Conservation (phyloP, 2,329 filamentous ascomycete genomes). For the Cladosporium sp. region DNA sequence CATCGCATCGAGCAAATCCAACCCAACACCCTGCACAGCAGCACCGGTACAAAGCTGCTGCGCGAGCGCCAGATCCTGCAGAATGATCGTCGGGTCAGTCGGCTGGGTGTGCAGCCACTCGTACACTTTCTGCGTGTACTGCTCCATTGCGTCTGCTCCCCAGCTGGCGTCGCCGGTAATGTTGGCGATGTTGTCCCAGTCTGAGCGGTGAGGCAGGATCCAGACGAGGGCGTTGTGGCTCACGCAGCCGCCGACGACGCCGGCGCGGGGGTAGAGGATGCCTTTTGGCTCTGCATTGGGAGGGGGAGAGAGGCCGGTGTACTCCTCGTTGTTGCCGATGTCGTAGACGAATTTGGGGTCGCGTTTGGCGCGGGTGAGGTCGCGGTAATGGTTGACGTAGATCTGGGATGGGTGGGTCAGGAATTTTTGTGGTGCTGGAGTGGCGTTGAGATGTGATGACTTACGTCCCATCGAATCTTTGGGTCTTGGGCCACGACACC, state of each 20-base stretch:
- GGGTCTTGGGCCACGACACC: slow-evolving; percentile 53
- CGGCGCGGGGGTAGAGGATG: slow-evolving; percentile 55
- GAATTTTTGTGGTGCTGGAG: background rate
- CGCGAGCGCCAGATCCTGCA: slow-evolving; percentile 13
- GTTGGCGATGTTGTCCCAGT: slow-evolving; percentile 55
- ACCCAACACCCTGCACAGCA: slow-evolving; percentile 27
- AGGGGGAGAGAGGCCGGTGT: slow-evolving; percentile 53
- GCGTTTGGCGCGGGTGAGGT: slow-evolving; percentile 48
- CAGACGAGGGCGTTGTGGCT: slow-evolving; percentile 59
- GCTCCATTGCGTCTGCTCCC: slow-evolving; percentile 54
- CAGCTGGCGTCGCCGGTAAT: slow-evolving; percentile 60
- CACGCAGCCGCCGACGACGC: slow-evolving; percentile 56
- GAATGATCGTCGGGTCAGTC: slow-evolving; percentile 21
- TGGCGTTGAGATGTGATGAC: background rate
- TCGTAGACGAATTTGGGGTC: slow-evolving; percentile 59
- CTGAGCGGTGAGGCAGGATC: slow-evolving; percentile 54
- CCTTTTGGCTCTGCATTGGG: slow-evolving; percentile 36
- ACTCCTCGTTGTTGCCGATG: slow-evolving; percentile 47
- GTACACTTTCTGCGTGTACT: slow-evolving; percentile 47
- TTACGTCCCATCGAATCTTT: slow-evolving; percentile 53
- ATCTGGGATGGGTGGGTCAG: slow-evolving; percentile 33
- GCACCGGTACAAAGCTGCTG: slow-evolving; percentile 17
- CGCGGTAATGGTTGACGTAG: slow-evolving; percentile 59
- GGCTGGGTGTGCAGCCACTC: slow-evolving; percentile 22
- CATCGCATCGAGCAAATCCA: slow-evolving; percentile 36